phyloP scores from a whole-genome alignment of 345 rosid genomes.

The Melastoma malabathricum region DNA sequence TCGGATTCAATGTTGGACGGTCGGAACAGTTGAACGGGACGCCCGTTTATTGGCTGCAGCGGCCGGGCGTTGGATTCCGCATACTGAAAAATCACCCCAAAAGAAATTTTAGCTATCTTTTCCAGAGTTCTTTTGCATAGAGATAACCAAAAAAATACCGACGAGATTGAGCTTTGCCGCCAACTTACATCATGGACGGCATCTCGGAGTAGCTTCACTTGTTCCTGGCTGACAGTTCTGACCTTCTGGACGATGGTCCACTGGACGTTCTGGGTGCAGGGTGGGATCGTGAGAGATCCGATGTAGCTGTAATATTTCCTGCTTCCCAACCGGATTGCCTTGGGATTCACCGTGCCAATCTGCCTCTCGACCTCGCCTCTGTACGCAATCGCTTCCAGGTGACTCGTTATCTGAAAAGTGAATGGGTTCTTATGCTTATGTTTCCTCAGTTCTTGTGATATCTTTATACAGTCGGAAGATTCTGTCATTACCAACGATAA shows the following conservation, averaged over 20 bases:
- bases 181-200: constrained; percentile 72
- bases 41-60: constrained; percentile 27
- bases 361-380: constrained; percentile 10
- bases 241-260: constrained; percentile 71
- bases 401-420: constrained; percentile 23
- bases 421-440: too few relatives aligned
- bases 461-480: background rate
- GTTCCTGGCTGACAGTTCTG: constrained; percentile 46
- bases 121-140: background rate
- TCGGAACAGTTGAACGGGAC: constrained; percentile 29
- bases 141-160: background rate
- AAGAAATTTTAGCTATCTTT: background rate
- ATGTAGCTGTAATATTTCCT: constrained; percentile 60
- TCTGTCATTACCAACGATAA: constrained; percentile 26
- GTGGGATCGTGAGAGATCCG: constrained; percentile 86
- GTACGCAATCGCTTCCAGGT: constrained; percentile 21
- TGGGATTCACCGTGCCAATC: constrained; percentile 44
- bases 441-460: background rate
- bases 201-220: constrained; percentile 50
- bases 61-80: constrained; percentile 62
- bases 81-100: constrained; percentile 22
- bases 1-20: constrained; percentile 14
- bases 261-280: constrained; percentile 58
- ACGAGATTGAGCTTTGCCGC: background rate
- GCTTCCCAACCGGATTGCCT: constrained; percentile 31